Percentiles rank a stretch among this genome's conserved stretches.
Conservation (phyloP, 2,329 filamentous ascomycete genomes). For the Akanthomyces muscarius region DNA sequence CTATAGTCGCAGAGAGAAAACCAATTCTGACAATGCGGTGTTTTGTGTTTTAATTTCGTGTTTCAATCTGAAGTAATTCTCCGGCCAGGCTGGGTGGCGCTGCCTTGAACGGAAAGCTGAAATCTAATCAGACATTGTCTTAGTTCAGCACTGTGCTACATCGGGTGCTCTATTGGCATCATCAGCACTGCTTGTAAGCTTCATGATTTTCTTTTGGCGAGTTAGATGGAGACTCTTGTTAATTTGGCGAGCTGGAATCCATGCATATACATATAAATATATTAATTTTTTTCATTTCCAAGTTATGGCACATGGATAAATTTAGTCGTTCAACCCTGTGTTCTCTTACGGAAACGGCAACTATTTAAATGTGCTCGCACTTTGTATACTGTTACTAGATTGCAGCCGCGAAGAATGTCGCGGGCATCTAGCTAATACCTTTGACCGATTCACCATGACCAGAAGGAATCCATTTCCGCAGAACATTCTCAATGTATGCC, state of each 20-base stretch:
- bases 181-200: no score
- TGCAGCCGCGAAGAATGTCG: not conserved
- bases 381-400: not conserved
- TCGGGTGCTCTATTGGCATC: no score
- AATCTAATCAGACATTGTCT: not conserved
- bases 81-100: no score
- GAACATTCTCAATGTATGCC: not conserved
- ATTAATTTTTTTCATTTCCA: no score
- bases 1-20: not conserved
- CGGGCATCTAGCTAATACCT: not conserved
- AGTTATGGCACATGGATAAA: no score
- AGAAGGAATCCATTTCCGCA: slow-evolving; percentile 6
- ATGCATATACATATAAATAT: not conserved
- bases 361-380: not conserved
- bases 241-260: not conserved
- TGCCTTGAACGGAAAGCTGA: not conserved
- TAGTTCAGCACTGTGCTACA: no score
- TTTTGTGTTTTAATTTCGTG: not conserved
- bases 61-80: not conserved
- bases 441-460: not conserved
- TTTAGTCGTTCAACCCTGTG: no score
- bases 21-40: not conserved
- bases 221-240: not conserved
- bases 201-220: not conserved
- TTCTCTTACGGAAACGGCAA: not conserved